These are phyloP conservation scores for Yamadazyma philogaea DNA, from an alignment of 805 yeast species.

Conservation along the genomic window DNA sequence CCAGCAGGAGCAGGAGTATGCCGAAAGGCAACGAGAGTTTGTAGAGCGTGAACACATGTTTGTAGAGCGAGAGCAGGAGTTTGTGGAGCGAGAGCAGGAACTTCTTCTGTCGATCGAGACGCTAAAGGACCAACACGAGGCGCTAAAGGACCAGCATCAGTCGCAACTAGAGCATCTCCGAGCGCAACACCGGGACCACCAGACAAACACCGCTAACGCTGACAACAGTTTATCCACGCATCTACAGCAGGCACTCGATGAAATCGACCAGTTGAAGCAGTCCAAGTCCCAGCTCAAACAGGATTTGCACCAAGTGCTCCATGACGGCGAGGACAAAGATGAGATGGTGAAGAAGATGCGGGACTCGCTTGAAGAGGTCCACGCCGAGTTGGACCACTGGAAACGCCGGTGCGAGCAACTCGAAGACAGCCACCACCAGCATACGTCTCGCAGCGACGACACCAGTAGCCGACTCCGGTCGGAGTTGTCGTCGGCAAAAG, in stretches of 20 bases:
- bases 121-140: no score
- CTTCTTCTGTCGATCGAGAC: not conserved
- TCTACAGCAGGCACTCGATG: slow-evolving; percentile 2
- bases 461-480: not conserved
- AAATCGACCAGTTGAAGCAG: slow-evolving; percentile 10
- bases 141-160: not conserved
- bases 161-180: not conserved
- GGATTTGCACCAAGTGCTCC: slow-evolving; percentile 4
- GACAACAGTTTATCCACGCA: not conserved
- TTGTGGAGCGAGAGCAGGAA: not conserved
- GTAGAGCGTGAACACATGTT: not conserved
- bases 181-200: not conserved
- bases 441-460: not conserved
- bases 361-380: slow-evolving; percentile 16
- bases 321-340: slow-evolving; percentile 8
- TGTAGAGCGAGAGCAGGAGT: slow-evolving; percentile 1
- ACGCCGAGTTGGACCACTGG: slow-evolving; percentile 1
- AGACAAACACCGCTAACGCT: not conserved
- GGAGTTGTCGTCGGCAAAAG: not conserved
- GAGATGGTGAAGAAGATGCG: slow-evolving; percentile 10
- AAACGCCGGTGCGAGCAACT: not conserved
- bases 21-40: not conserved
- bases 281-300: slow-evolving; percentile 3
- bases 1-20: slow-evolving; percentile 1
- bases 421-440: not conserved